Conservation (phyloP, 2,329 filamentous ascomycete species). For the Penicillium hordei region DNA sequence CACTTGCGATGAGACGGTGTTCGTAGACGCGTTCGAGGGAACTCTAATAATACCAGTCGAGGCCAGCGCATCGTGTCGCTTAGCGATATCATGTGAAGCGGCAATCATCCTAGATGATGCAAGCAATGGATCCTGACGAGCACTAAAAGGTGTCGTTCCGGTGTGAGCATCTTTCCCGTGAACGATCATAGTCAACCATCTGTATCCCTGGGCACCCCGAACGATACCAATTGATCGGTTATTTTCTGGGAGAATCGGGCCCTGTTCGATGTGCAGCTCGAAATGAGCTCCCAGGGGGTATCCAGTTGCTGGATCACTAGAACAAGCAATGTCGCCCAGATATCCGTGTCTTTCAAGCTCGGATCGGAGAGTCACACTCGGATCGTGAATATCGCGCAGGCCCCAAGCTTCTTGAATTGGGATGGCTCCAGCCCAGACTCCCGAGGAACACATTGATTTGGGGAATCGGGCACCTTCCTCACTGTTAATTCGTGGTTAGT, state of each 20-base stretch:
- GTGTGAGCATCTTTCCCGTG: conserved; percentile 67
- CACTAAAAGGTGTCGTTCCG: conserved; percentile 65
- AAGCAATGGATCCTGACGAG: conserved; percentile 64
- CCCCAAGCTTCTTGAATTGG: conserved; percentile 60
- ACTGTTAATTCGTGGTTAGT: conserved; percentile 39
- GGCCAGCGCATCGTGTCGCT: conserved; percentile 57
- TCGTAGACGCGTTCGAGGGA: conserved; percentile 60
- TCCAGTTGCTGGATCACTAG: conserved; percentile 41
- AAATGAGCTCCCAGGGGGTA: conserved; percentile 72
- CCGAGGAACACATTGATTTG: conserved; percentile 68
- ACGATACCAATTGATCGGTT: conserved; percentile 65
- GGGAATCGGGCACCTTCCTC: conserved; percentile 78
- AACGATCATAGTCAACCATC: conserved; percentile 66
- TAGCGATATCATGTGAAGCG: conserved; percentile 61
- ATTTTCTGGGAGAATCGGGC: conserved; percentile 65
- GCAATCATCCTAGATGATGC: conserved; percentile 64
- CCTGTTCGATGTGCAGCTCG: conserved; percentile 79
- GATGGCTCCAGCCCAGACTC: conserved; percentile 69
- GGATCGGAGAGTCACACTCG: conserved; percentile 57
- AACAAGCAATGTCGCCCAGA: conserved; percentile 57
- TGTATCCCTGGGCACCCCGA: conserved; percentile 66
- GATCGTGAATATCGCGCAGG: conserved; percentile 58
- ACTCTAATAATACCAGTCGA: conserved; percentile 65
- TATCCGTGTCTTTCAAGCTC: conserved; percentile 69
- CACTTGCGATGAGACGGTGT: conserved; percentile 66